These are phyloP conservation scores for Aureobasidium sp. DNA, from an alignment of 2,329 filamentous ascomycete species.

Conservation along the genomic window DNA sequence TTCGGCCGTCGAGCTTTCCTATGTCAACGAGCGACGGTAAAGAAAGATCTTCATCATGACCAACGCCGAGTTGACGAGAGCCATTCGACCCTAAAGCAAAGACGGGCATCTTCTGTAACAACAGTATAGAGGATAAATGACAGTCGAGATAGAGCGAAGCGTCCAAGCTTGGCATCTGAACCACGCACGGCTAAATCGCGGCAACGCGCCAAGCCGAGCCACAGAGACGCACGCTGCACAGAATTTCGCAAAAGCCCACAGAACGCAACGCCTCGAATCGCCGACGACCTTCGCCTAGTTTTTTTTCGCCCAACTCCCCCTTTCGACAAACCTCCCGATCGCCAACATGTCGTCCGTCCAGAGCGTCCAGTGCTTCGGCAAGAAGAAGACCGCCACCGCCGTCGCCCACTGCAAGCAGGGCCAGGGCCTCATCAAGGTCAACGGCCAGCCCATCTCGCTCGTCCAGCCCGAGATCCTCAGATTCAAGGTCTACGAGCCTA, in stretches of 20 bases:
- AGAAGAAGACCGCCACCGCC: conserved; percentile 61
- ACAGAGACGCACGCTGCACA: conserved; percentile 6
- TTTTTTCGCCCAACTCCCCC: no score
- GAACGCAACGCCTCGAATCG: no score
- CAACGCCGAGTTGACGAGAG: conserved; percentile 45
- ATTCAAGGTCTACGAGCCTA: conserved; percentile 99
- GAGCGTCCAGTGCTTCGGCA: conserved; percentile 89
- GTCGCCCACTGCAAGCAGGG: conserved; percentile 91
- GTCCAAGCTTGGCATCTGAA: no score
- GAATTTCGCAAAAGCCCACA: conserved; percentile 3
- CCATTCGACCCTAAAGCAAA: conserved; percentile 48
- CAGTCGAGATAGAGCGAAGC: neutral
- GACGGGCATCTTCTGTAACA: conserved; percentile 25
- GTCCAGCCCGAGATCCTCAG: conserved; percentile 94
- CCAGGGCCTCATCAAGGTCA: conserved; percentile 95
- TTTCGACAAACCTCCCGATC: conserved; percentile 18
- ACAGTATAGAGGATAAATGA: no score
- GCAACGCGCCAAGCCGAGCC: conserved; percentile 11
- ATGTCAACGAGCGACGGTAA: conserved; percentile 21
- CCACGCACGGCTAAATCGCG: conserved; percentile 21
- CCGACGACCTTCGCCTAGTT: no score
- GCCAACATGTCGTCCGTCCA: conserved; percentile 59
- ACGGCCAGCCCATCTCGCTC: conserved; percentile 89
- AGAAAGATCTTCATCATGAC: conserved; percentile 37
- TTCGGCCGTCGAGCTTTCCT: neutral